phyloP scores from a whole-genome alignment of 2,329 filamentous ascomycete genomes.

The Didymella keratinophila region DNA sequence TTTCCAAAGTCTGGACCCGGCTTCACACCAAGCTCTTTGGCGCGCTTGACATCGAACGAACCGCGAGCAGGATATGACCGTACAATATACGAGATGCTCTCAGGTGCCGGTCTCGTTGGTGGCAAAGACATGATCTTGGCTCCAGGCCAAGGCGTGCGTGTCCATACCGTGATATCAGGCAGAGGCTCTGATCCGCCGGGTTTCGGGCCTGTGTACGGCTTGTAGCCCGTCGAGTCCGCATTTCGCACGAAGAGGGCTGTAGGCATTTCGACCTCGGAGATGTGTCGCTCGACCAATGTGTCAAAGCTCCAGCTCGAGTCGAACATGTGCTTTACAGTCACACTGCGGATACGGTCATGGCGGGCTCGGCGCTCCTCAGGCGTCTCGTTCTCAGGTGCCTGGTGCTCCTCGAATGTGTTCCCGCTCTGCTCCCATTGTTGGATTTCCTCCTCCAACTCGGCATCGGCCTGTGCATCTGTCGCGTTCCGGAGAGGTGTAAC shows the following conservation, averaged over 20 bases:
- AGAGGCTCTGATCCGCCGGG: slow-evolving; percentile 60
- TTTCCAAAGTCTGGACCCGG: slow-evolving; percentile 65
- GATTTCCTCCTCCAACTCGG: slow-evolving; percentile 32
- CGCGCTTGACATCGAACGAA: slow-evolving; percentile 75
- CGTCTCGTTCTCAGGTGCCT: slow-evolving; percentile 39
- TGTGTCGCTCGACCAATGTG: slow-evolving; percentile 69
- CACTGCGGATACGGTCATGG: slow-evolving; percentile 63
- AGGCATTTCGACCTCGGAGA: slow-evolving; percentile 72
- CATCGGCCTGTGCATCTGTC: slow-evolving; percentile 24
- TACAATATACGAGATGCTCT: slow-evolving; percentile 86
- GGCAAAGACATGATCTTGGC: slow-evolving; percentile 72
- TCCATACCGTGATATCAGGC: slow-evolving; percentile 74
- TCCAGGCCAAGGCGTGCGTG: slow-evolving; percentile 81
- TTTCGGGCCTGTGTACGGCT: slow-evolving; percentile 73
- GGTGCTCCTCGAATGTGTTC: slow-evolving; percentile 45
- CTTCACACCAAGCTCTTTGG: slow-evolving; percentile 69
- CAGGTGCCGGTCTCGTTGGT: slow-evolving; percentile 68
- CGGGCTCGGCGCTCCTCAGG: slow-evolving; percentile 49
- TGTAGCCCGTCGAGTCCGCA: slow-evolving; percentile 67
- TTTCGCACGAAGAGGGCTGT: slow-evolving; percentile 75
- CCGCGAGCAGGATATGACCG: slow-evolving; percentile 79
- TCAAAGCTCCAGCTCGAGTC: slow-evolving; percentile 78
- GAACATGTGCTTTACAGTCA: slow-evolving; percentile 79
- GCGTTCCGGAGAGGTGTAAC: slow-evolving; percentile 51
- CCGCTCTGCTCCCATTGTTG: slow-evolving; percentile 32